Conservation (phyloP, 768 basidiomycete genomes). For the Erythrobasidium yunnanense region DNA sequence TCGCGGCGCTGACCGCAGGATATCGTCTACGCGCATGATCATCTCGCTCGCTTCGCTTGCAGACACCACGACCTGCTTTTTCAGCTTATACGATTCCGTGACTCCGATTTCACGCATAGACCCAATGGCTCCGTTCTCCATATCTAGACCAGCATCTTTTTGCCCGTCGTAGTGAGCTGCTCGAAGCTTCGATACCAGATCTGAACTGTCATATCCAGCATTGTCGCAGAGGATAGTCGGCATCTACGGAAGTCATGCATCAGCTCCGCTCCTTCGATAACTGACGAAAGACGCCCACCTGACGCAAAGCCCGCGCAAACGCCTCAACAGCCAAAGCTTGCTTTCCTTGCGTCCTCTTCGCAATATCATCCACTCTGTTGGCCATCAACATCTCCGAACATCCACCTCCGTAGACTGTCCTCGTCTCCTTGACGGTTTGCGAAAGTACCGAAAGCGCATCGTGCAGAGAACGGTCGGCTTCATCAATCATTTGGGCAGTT, state of each 20-base stretch:
- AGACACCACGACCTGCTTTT: constrained; percentile 84
- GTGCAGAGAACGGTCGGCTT: constrained; percentile 92
- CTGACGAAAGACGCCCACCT: constrained; percentile 38
- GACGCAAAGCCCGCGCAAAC: constrained; percentile 74
- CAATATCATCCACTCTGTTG: constrained; percentile 80
- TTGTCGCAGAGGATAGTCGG: constrained; percentile 95
- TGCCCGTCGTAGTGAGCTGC: constrained; percentile 90
- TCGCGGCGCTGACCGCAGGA: constrained; percentile 71
- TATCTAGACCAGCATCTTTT: constrained; percentile 78
- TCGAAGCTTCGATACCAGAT: constrained; percentile 75
- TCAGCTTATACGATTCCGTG: constrained; percentile 95
- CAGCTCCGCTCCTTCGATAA: background rate
- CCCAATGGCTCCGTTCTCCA: constrained; percentile 71
- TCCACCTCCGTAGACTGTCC: constrained; percentile 86
- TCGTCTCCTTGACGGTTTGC: constrained; percentile 93
- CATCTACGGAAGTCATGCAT: constrained; percentile 49
- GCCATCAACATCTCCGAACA: constrained; percentile 98
- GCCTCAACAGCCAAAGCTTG: constrained; percentile 91
- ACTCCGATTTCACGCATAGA: constrained; percentile 81
- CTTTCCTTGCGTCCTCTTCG: constrained; percentile 75
- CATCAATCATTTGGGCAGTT: constrained; percentile 97
- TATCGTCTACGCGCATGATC: constrained; percentile 94
- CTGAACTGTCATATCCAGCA: constrained; percentile 93
- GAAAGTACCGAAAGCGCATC: constrained; percentile 95
- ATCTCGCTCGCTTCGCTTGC: constrained; percentile 96